Conservation (phyloP, 2,329 filamentous ascomycete species). For the Endoconidiophora polonica region DNA sequence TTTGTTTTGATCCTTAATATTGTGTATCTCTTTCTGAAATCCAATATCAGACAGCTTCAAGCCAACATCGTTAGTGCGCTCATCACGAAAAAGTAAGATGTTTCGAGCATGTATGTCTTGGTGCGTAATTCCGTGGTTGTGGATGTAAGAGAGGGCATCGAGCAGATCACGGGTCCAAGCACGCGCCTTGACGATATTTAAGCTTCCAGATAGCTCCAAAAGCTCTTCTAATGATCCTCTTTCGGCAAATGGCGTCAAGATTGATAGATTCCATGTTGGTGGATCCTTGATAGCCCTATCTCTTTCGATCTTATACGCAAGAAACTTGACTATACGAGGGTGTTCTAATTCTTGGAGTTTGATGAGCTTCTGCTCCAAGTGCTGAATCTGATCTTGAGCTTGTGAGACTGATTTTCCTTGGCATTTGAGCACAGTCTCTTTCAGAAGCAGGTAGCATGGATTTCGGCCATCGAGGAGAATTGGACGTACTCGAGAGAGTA, state of each 20-base stretch:
- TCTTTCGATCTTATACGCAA: conserved; percentile 66
- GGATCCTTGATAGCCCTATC: conserved; percentile 24
- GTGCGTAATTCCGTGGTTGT: conserved; percentile 70
- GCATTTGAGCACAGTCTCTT: conserved; percentile 46
- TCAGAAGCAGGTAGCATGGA: conserved; percentile 53
- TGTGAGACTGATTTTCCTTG: conserved; percentile 40
- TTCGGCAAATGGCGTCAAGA: conserved; percentile 61
- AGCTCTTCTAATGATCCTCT: conserved; percentile 72
- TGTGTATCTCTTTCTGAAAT: conserved; percentile 52
- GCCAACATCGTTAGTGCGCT: conserved; percentile 48
- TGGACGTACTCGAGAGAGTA: conserved; percentile 56
- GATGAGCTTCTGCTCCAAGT: conserved; percentile 63
- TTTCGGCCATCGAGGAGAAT: conserved; percentile 37
- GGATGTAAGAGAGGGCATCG: conserved; percentile 73
- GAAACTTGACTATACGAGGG: conserved; percentile 57
- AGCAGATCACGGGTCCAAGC: conserved; percentile 86
- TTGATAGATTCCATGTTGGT: conserved; percentile 51
- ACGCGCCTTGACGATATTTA: conserved; percentile 60
- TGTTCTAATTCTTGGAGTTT: conserved; percentile 54
- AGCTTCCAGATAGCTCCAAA: conserved; percentile 57
- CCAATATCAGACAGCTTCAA: conserved; percentile 61
- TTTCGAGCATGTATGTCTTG: conserved; percentile 68
- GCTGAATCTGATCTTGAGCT: conserved; percentile 61
- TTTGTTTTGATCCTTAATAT: conserved; percentile 37
- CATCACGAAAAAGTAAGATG: conserved; percentile 53